Evolutionary conservation across 441 rosid genomes (phyloP), one percentile per base, ranked within the genome.

Genomic region (Viola pubescens): DNA sequence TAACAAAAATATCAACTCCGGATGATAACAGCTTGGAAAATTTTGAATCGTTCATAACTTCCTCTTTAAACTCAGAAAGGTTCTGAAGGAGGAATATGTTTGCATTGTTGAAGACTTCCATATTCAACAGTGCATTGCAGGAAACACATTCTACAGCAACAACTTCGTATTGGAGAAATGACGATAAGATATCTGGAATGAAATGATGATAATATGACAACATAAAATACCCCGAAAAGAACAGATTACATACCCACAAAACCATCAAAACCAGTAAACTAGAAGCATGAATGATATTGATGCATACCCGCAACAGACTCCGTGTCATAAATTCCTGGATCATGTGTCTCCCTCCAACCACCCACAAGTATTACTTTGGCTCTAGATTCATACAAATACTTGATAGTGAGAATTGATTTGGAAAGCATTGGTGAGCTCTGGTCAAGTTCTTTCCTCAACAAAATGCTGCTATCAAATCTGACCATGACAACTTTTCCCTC

Each of bases 1-100:
- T 87, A 48, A 87, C 87, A 64, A 87, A 82, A 60, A 87, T 74
- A 77, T 87, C 90, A 56, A 84, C 82, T 69, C 76, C 77, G 41
- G 80, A 70, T 43, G 94, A 73, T 61, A 84, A 62, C 13, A 71
- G 59, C 58, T 79, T 68, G 46, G 87, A 75, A 43, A 87, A 82
- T 40, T 67, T 65, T 38, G 63, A 52, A 72, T 81, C 73, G 74
- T 87, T 82, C 60, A 82, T 79, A 76, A 70, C 79, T 75, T 87
- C 94, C 66, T 71, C 85, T 73, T 78, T 87, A 61, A 75, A 72
- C 53, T 70, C 63, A 9, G 81, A 71, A 64, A 87, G 87, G 68
- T 82, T 84, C 70, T 75, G 79, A 14, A 81, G 78, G 63, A 87
- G 83, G 62, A 82, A 54, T 56, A 76, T 65, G 53, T 75, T 74